Conservation (phyloP, 192 early-diverging fungal genomes). For the Coemansia sp. region DNA sequence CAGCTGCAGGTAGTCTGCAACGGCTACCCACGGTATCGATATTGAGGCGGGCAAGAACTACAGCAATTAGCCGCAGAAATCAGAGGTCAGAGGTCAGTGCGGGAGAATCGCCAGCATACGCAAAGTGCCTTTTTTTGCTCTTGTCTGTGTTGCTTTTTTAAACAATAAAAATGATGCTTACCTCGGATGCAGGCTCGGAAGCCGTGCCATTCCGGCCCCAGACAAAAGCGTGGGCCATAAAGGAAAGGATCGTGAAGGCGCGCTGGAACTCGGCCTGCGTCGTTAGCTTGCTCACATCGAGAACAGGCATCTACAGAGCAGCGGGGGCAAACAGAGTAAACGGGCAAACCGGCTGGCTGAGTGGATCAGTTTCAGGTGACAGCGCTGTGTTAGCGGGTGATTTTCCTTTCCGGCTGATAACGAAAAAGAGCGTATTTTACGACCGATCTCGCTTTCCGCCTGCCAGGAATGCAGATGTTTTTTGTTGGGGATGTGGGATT, state of each 20-base stretch:
- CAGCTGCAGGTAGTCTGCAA: conserved; percentile 71
- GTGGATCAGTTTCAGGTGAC: not conserved
- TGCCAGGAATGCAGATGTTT: no score
- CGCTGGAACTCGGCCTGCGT: conserved; percentile 72
- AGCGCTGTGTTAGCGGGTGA: no score
- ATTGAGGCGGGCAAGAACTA: conserved; percentile 68
- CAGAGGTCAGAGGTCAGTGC: no score
- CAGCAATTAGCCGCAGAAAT: not conserved
- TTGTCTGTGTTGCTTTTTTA: not conserved
- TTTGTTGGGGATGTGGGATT: no score
- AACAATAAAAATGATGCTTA: no score
- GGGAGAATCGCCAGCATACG: no score
- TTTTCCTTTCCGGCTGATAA: no score
- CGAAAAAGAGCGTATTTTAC: no score
- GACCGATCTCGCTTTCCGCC: no score
- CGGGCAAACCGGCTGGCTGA: not conserved
- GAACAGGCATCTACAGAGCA: conserved; percentile 73
- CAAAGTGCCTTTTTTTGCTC: not conserved
- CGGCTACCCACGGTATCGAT: conserved; percentile 78
- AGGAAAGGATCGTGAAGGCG: conserved; percentile 82
- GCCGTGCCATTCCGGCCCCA: conserved; percentile 80
- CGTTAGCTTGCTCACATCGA: conserved; percentile 58
- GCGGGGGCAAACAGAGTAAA: conserved; percentile 1
- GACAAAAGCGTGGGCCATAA: conserved; percentile 88
- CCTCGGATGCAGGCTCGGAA: conserved; percentile 58